Base-by-base conservation (phyloP, 2,329 filamentous ascomycete species). In the Pochonia chlamydosporia region DNA sequence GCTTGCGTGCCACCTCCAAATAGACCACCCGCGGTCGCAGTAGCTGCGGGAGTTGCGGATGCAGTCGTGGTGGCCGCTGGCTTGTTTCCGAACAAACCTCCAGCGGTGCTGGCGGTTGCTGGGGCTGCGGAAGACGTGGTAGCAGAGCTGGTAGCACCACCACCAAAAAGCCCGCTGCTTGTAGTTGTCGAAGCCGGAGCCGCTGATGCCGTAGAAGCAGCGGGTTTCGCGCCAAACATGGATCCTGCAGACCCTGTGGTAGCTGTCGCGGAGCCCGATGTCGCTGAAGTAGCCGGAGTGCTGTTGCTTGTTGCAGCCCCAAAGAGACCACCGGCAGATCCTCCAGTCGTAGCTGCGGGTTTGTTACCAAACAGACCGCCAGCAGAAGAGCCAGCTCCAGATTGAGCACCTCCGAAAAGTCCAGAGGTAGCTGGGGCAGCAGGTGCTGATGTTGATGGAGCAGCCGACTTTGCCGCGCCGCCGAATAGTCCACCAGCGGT, bases 151-250 rank as follows among this genome's bases (percentile, higher is more conserved):
- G 67, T 44, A 24, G 62, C 49, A 3, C 59, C 56, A 20, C 56
- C 54, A 5, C 63, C 65, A 47, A 70, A 70, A 4, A 69, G 52
- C n/a, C 61, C 57, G 30, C 62, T 54, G 20, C 11, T 26, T n/a
- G 66, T 47, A 14, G 66, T 53, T n/a, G 66, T 49, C 25, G 70
- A 53, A 39, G 63, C 51, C 11, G 68, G 61, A 11, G 57, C 44
- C 23, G 59, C 48, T 14, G 62, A 54, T 28, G 67, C 61, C 16
- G 59, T 59, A n/a, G 67, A 53, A 20, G 65, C 58, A 9, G 68
- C 60, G 31, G 67, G 63, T 56, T 71, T 73, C 16, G 63, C 56
- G 45, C 67, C 65, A 45, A 78, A 76, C 18, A 74, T 52, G 9
- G 62, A 58, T 44, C 24, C 24, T 10, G 49, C 48, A 24, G 59